A percentile compares a stretch with the other conserved stretches of the same genome.
phyloP scores from a whole-genome alignment of 441 rosid genomes.

The Syzygium syzygioides region DNA sequence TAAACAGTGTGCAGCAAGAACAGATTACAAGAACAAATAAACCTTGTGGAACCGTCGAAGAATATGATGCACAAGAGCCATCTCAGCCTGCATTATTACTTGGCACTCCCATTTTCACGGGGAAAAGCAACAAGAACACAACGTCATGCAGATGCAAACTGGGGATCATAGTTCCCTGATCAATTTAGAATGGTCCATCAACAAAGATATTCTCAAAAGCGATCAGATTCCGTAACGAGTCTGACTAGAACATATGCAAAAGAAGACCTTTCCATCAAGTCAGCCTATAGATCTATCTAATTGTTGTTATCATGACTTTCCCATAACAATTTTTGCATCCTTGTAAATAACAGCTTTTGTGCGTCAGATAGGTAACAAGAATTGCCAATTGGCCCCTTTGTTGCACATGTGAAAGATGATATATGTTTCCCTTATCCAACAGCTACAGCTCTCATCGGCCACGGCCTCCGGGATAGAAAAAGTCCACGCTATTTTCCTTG shows the following conservation, averaged over 20 bases:
- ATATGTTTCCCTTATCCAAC: neutral
- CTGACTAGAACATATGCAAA: neutral
- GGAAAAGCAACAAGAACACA: neutral
- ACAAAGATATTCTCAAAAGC: neutral
- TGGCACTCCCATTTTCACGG: neutral
- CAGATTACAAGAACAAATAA: neutral
- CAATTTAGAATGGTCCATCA: neutral
- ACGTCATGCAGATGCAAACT: neutral
- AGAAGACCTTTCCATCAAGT: neutral
- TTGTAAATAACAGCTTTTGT: neutral
- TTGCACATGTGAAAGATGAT: neutral
- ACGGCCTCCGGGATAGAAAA: constrained; percentile 69
- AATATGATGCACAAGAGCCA: neutral
- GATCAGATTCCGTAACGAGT: neutral
- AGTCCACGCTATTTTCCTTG: constrained; percentile 67
- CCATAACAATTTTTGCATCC: neutral
- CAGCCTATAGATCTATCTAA: neutral
- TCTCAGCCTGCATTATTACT: neutral
- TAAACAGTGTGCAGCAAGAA: neutral
- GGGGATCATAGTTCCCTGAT: neutral
- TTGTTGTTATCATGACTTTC: neutral
- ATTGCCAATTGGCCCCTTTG: neutral
- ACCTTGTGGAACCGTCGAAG: neutral
- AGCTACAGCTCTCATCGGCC: neutral
- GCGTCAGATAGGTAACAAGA: neutral